Base-by-base conservation (phyloP, 129 eudicot species). In the Lactuca saligna region DNA sequence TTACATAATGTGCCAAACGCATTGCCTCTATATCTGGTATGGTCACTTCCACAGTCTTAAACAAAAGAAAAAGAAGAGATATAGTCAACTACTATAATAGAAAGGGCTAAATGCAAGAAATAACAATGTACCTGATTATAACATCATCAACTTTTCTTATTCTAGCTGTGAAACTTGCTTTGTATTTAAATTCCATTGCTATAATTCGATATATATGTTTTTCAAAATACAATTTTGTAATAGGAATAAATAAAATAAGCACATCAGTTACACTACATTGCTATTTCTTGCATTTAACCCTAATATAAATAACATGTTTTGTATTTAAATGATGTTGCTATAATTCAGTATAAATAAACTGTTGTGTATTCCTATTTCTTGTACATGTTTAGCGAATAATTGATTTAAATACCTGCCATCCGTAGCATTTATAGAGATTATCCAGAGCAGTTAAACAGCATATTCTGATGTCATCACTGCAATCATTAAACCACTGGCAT, bases 1-100 rank as follows among this genome's bases (percentile, higher is more conserved):
- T 94, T 41, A 85, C 38, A 77, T 94, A 94, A 78, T 94, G 99
- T 63, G 97, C 96, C 74, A 94, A 81, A 55, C 97, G 93, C 99
- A 94, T 94, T 17, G 51, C 86, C 78, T 94, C 97, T 64, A 89
- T 78, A 33, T 90, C 95, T 1, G 99, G 99, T 67, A 94, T 3
- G 17, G 97, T 89, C 73, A 89, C 87, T 59, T 87, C 96, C 61
- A 85, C 57, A 8, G 80, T 85, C 99, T 94, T 10, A 46, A 64
- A 59, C 29, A 33, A 48, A 59, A 44, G 17, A 29, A 17, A 3
- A n/a, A 4, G 3, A 8, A 42, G 49, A 42, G 49, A 8, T 42
- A 42, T 42, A 42, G 13, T 42, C 13, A 42, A 42, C 49, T 42
- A 42, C 29, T 25, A 25, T 25, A 25, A 25, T 42, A 42, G 9